Percentiles rank a stretch among this genome's conserved stretches.
Evolutionary conservation across 495 filamentous ascomycete genomes (phyloP).

Genomic region (Friedmanniomyces endolithicus): DNA sequence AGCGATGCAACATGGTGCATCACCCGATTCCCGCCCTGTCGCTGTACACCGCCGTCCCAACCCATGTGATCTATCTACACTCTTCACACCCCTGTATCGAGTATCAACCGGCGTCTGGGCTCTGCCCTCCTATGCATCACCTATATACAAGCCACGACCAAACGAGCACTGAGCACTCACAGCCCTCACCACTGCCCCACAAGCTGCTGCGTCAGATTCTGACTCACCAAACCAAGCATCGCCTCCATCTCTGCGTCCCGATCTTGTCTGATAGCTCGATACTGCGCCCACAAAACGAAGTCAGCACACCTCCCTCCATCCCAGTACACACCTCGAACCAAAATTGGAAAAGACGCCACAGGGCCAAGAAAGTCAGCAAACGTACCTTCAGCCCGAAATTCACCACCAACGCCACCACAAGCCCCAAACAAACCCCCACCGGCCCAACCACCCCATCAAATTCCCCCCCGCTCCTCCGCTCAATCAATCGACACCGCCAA

Average conservation of each 20-base stretch:
- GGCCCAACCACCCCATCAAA: constrained; percentile 83
- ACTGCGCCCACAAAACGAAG: background rate
- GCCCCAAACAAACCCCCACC: constrained; percentile 64
- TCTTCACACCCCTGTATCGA: no score
- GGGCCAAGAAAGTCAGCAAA: background rate
- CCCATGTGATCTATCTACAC: no score
- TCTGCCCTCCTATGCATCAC: no score
- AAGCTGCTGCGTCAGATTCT: background rate
- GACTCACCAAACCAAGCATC: background rate
- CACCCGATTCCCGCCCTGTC: no score
- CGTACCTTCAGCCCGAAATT: constrained; percentile 75
- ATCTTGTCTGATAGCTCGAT: background rate
- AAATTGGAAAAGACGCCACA: no score
- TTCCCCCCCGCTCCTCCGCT: constrained; percentile 53
- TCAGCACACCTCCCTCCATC: background rate
- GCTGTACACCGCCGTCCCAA: no score
- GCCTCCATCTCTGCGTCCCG: background rate
- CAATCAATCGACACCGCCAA: constrained; percentile 62
- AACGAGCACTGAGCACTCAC: no score
- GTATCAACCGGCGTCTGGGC: no score
- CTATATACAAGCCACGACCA: no score
- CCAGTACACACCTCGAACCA: background rate
- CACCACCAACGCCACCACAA: constrained; percentile 64
- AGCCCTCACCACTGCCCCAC: background rate
- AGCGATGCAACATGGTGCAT: no score